Percentiles rank a stretch among this genome's conserved stretches.
Evolutionary conservation across 2,329 filamentous ascomycete genomes (phyloP).

Genomic region (Lachnellula willkommii): DNA sequence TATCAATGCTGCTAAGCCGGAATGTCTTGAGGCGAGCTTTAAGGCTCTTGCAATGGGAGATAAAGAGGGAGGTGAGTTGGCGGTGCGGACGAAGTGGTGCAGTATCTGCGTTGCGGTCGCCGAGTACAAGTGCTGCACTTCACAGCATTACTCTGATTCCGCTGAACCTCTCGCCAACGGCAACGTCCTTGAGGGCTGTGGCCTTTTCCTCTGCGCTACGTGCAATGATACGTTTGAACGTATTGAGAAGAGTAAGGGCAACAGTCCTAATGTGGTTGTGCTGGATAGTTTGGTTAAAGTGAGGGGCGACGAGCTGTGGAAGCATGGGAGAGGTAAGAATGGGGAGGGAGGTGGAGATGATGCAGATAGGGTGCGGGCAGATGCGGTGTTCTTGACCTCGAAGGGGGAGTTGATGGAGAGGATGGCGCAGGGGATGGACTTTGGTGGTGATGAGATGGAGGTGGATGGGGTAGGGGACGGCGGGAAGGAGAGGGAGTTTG

Average conservation of each 20-base stretch:
- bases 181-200: slow-evolving; percentile 14
- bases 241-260: neutral
- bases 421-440: slow-evolving; percentile 6
- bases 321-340: neutral
- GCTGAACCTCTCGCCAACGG: neutral
- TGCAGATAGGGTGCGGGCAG: slow-evolving; percentile 16
- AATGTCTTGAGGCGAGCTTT: slow-evolving; percentile 4
- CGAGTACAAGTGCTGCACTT: slow-evolving; percentile 8
- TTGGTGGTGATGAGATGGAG: neutral
- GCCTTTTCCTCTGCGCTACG: slow-evolving; percentile 21
- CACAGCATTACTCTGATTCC: neutral
- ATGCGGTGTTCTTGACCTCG: slow-evolving; percentile 18
- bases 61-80: slow-evolving; percentile 8
- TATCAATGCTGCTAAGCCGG: slow-evolving; percentile 7
- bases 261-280: neutral
- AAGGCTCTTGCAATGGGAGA: slow-evolving; percentile 7
- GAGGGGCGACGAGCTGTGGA: slow-evolving; percentile 3
- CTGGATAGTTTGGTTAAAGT: slow-evolving; percentile 3
- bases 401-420: slow-evolving; percentile 15
- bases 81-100: slow-evolving; percentile 20
- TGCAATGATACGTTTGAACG: slow-evolving; percentile 12
- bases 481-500: neutral
- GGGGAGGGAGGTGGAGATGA: neutral
- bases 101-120: slow-evolving; percentile 23
- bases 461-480: neutral